phyloP scores from a whole-genome alignment of 2,329 filamentous ascomycete genomes.

The Venturia nashicola region DNA sequence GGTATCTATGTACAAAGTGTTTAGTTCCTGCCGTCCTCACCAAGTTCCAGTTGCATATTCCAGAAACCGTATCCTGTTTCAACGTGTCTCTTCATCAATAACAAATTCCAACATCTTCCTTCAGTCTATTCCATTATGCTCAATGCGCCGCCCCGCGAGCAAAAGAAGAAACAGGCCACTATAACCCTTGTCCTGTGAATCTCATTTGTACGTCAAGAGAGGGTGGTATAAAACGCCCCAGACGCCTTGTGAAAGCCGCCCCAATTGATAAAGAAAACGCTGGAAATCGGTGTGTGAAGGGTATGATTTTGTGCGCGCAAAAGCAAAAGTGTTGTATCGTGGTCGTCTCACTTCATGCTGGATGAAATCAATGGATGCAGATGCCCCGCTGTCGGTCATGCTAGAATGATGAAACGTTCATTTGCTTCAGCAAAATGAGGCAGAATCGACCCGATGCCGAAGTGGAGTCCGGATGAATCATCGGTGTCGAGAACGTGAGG shows the following conservation, averaged over 20 bases:
- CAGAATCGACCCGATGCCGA: not conserved
- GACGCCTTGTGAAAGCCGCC: not conserved
- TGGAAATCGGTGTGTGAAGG: not conserved
- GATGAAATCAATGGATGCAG: not conserved
- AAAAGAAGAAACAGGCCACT: not conserved
- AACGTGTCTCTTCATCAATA: not conserved
- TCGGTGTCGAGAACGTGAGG: not conserved
- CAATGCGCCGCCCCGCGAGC: not conserved
- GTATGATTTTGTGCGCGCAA: not conserved
- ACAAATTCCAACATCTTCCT: not conserved
- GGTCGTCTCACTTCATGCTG: not conserved
- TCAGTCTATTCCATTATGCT: not conserved
- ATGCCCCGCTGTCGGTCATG: not conserved
- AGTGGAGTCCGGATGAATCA: not conserved
- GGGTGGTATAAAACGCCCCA: not conserved
- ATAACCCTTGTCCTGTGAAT: not conserved
- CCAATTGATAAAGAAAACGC: not conserved
- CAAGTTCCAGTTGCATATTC: not conserved
- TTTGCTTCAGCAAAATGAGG: not conserved
- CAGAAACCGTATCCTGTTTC: not conserved
- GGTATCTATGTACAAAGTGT: not conserved
- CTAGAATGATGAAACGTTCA: not conserved
- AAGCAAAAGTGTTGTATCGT: not conserved
- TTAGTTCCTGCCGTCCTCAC: not conserved
- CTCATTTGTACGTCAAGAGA: not conserved